phyloP scores from a whole-genome alignment of 192 early-diverging fungal species.

The Dimargaris cristalligena region DNA sequence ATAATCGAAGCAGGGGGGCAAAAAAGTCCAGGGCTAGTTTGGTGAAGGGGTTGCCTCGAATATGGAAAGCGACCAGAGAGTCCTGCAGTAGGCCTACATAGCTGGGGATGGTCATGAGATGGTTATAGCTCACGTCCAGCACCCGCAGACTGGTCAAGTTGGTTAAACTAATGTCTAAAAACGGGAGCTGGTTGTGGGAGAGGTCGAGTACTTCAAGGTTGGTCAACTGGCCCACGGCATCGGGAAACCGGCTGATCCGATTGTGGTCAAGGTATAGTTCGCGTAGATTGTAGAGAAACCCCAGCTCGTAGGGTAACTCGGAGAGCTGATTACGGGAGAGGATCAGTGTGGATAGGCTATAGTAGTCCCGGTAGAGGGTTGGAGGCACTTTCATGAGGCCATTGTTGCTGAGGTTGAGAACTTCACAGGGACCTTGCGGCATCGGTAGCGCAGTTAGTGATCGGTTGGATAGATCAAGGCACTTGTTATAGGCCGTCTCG shows the following conservation, averaged over 20 bases:
- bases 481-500: not conserved
- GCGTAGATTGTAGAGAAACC: slow-evolving; percentile 19
- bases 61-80: slow-evolving; percentile 18
- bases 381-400: slow-evolving; percentile 18
- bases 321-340: slow-evolving; percentile 23
- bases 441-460: not conserved
- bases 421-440: slow-evolving; percentile 3
- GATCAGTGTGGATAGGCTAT: slow-evolving; percentile 18
- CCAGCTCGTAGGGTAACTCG: slow-evolving; percentile 21
- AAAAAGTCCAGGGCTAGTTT: slow-evolving; percentile 15
- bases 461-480: slow-evolving; percentile 7
- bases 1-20: slow-evolving; percentile 19
- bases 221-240: slow-evolving; percentile 18
- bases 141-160: slow-evolving; percentile 21
- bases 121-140: slow-evolving; percentile 28
- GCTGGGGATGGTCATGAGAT: slow-evolving; percentile 17
- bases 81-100: slow-evolving; percentile 23
- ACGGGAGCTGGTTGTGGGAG: slow-evolving; percentile 20
- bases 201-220: slow-evolving; percentile 25
- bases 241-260: slow-evolving; percentile 18
- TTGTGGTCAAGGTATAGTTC: slow-evolving; percentile 25
- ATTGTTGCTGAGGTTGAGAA: slow-evolving; percentile 22
- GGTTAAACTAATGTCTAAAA: slow-evolving; percentile 16
- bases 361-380: slow-evolving; percentile 20
- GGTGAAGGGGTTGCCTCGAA: slow-evolving; percentile 28